These are phyloP conservation scores for Trebouxia sp. DNA, from an alignment of 139 green algal genomes.

Conservation along the genomic window DNA sequence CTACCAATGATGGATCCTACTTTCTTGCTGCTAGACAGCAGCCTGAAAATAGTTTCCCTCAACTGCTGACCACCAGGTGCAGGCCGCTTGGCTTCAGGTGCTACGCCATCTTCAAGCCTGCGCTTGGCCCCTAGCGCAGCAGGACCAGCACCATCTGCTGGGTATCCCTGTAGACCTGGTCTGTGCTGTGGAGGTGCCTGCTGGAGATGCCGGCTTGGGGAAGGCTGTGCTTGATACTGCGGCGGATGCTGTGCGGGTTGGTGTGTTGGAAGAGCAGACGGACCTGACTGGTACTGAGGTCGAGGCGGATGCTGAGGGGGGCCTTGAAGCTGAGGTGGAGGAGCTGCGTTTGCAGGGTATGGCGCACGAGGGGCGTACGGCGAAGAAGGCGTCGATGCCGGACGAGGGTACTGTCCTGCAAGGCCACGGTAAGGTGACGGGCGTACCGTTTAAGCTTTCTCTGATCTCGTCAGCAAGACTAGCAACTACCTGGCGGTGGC, in stretches of 20 bases:
- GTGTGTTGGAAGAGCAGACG: background rate
- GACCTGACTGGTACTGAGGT: slow-evolving; percentile 19
- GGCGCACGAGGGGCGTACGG: background rate
- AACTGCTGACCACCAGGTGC: background rate
- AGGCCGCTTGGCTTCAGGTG: slow-evolving; percentile 30
- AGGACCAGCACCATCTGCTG: background rate
- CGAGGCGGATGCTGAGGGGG: background rate
- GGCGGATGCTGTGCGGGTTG: background rate
- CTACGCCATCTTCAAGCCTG: background rate
- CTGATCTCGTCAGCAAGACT: background rate
- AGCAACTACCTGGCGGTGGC: background rate
- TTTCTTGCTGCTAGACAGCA: slow-evolving; percentile 27
- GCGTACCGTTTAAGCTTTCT: too few species aligned
- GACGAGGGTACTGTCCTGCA: too few species aligned
- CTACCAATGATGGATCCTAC: slow-evolving; percentile 35
- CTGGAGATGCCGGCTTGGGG: background rate
- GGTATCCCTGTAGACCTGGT: background rate
- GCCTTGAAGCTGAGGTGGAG: background rate
- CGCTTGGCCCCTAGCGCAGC: background rate
- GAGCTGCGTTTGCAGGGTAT: background rate
- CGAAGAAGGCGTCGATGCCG: background rate
- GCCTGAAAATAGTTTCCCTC: slow-evolving; percentile 28
- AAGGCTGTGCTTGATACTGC: background rate
- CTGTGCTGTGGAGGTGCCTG: background rate
- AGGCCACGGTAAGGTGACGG: too few species aligned